Base-by-base conservation (phyloP, 305 asterid species). In the Fraxinus latifolia region DNA sequence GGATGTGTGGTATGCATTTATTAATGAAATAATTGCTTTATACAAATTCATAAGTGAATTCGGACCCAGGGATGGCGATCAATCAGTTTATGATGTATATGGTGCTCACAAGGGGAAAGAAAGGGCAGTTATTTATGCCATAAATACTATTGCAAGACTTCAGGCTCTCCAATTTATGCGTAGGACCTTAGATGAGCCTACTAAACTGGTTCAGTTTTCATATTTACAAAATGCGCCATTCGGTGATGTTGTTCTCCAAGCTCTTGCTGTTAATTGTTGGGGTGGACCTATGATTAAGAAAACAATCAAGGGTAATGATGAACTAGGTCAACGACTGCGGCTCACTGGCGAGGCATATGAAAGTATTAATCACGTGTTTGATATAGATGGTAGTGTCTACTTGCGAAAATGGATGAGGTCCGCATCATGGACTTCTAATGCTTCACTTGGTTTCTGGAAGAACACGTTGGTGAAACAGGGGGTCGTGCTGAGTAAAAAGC, bases 321-420 rank as follows among this genome's bases (percentile, higher is more conserved):
- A 80, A 79, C 67, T 77, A 5, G 88, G 89, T 67, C 82, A 75
- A 34, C 78, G 31, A 34, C 58, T 82, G 80, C 74, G 86, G 76
- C 81, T 89, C 17, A 70, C 79, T 67, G 82, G 89, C n/a, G 97
- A 88, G 71, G 83, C 77, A 31, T 78, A 91, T 0, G 94, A 89
- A 70, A 84, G 89, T 80, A 85, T 84, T 81, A 85, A 78, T 80
- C 89, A 91, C 72, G 88, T 90, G 77, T 87, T 84, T 72, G 98
- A 96, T 86, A 84, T 93, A 77, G 99, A 96, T 84, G 98, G 96
- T 80, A 92, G 98, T 78, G 92, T 91, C 44, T 96, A 92, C 89
- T 88, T 94, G 89, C 79, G 91, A 83, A 94, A 89, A 82, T 96
- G 99, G 98, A 96, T 88, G 98, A 90, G 91, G 83, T 94, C 98